phyloP scores from a whole-genome alignment of 192 early-diverging fungal species.

The Coemansia sp. region DNA sequence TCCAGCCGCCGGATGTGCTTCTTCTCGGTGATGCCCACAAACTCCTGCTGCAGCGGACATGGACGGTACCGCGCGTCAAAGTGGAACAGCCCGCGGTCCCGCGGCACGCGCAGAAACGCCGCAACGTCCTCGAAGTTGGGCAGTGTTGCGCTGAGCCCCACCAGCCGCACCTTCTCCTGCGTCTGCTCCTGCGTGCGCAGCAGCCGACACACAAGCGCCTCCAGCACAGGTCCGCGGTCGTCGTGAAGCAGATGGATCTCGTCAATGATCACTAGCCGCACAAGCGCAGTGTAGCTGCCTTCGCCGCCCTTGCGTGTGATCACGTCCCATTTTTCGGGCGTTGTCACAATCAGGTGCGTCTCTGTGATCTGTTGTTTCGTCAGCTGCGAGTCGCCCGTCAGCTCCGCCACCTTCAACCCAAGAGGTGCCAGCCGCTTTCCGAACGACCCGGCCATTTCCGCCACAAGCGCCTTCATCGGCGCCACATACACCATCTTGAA shows the following conservation, averaged over 20 bases:
- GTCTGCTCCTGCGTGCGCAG: conserved; percentile 86
- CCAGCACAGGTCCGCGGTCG: conserved; percentile 94
- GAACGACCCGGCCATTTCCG: conserved; percentile 96
- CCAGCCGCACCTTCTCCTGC: conserved; percentile 84
- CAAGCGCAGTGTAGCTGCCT: conserved; percentile 84
- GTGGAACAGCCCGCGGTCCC: conserved; percentile 79
- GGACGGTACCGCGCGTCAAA: conserved; percentile 93
- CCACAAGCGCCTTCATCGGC: conserved; percentile 99
- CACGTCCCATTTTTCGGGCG: conserved; percentile 99
- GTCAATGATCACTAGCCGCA: conserved; percentile 91
- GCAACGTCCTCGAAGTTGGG: conserved; percentile 98
- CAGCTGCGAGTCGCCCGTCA: conserved; percentile 94
- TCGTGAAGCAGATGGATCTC: conserved; percentile 98
- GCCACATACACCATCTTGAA: conserved; percentile 99
- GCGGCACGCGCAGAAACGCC: conserved; percentile 85
- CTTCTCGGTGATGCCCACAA: conserved; percentile 96
- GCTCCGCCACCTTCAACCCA: conserved; percentile 90
- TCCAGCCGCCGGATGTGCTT: conserved; percentile 90
- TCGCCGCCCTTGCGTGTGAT: conserved; percentile 96
- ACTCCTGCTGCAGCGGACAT: conserved; percentile 93
- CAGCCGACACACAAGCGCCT: conserved; percentile 87
- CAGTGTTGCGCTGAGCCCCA: conserved; percentile 91
- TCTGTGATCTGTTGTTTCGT: conserved; percentile 96
- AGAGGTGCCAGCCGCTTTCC: conserved; percentile 67
- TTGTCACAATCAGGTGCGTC: conserved; percentile 97